phyloP scores from a whole-genome alignment of 2,329 filamentous ascomycete species.

The Aspergillus viridinutans region DNA sequence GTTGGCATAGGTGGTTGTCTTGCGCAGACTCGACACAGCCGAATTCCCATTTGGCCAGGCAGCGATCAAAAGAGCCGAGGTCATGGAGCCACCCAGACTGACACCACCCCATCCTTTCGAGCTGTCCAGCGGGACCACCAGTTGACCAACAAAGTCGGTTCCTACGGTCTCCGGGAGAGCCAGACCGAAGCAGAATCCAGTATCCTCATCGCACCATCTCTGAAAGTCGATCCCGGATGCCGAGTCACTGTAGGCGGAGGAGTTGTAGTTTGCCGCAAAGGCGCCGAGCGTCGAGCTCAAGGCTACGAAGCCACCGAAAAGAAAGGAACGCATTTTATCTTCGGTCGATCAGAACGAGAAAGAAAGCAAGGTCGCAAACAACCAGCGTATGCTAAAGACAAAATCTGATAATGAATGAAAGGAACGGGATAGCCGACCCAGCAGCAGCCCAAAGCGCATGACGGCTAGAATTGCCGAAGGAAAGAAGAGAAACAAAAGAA shows the following conservation, averaged over 20 bases:
- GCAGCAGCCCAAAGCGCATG: constrained; percentile 13
- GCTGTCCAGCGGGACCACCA: constrained; percentile 11
- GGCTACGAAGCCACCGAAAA: constrained; percentile 8
- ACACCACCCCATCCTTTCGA: constrained; percentile 17
- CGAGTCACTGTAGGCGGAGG: constrained; percentile 15
- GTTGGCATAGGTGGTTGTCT: constrained; percentile 10
- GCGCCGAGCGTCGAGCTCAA: constrained; percentile 12
- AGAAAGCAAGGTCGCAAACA: constrained; percentile 1
- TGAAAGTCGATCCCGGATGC: constrained; percentile 15
- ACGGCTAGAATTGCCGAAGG: constrained; percentile 2
- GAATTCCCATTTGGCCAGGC: constrained; percentile 14
- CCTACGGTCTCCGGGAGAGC: constrained; percentile 13
- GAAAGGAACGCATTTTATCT: constrained; percentile 10
- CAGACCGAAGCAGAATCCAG: constrained; percentile 15
- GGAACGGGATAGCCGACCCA: constrained; percentile 10
- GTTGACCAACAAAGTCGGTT: constrained; percentile 14
- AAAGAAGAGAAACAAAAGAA: constrained; percentile 4
- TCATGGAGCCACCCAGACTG: constrained; percentile 13
- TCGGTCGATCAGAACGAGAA: constrained; percentile 3
- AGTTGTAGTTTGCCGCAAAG: constrained; percentile 8
- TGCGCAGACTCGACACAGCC: constrained; percentile 10
- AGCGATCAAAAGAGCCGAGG: constrained; percentile 10
- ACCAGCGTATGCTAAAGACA: background rate
- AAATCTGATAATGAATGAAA: constrained; percentile 7
- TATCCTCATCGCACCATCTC: constrained; percentile 13